phyloP scores from a whole-genome alignment of 129 eudicot species.

The Flaveria brownii region DNA sequence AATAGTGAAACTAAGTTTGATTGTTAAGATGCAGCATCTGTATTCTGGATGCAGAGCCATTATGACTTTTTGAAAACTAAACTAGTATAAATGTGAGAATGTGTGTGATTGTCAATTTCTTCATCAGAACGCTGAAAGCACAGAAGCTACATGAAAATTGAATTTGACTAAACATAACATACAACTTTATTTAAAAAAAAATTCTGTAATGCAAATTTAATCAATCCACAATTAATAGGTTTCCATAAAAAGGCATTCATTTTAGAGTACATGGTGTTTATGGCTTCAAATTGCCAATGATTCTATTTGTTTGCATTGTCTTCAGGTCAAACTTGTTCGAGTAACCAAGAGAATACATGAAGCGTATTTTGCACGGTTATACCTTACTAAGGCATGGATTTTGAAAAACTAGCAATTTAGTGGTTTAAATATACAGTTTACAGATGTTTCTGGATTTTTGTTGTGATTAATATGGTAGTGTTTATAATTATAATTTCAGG shows the following conservation, averaged over 20 bases:
- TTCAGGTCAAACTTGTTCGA: slow-evolving; percentile 91
- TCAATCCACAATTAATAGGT: background rate
- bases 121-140: background rate
- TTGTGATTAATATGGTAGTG: slow-evolving; percentile 23
- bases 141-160: background rate
- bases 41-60: background rate
- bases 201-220: background rate
- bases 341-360: slow-evolving; percentile 86
- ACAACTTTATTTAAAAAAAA: background rate
- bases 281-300: background rate
- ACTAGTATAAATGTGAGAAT: background rate
- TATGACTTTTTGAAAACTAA: background rate
- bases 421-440: slow-evolving; percentile 10
- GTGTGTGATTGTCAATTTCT: background rate
- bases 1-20: background rate
- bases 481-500: slow-evolving; percentile 41
- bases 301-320: slow-evolving; percentile 16
- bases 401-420: background rate
- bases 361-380: slow-evolving; percentile 82
- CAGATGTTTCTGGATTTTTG: background rate
- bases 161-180: background rate
- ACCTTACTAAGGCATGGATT: slow-evolving; percentile 69
- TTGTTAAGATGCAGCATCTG: background rate
- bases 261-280: background rate
- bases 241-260: background rate